phyloP scores from a whole-genome alignment of 2,329 filamentous ascomycete species.

The Parastagonospora nodorum region DNA sequence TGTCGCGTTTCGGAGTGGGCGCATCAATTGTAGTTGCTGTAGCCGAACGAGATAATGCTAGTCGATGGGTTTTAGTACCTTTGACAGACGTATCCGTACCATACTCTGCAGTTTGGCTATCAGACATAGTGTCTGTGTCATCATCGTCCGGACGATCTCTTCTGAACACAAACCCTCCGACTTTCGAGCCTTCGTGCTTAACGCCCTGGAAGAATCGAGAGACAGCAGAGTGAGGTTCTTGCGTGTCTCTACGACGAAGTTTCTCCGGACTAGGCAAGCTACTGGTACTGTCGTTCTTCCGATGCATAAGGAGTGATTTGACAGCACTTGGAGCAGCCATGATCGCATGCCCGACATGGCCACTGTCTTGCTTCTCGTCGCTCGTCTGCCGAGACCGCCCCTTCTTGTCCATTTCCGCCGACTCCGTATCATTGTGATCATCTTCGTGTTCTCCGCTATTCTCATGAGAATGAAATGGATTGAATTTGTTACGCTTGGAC shows the following conservation, averaged over 20 bases:
- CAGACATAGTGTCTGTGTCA: slow-evolving; percentile 52
- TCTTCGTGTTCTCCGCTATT: slow-evolving; percentile 39
- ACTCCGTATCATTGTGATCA: slow-evolving; percentile 23
- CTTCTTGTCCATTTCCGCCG: slow-evolving; percentile 29
- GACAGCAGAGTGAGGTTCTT: slow-evolving; percentile 60
- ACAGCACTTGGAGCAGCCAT: slow-evolving; percentile 40
- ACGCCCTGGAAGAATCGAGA: slow-evolving; percentile 81
- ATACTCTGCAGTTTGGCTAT: slow-evolving; percentile 50
- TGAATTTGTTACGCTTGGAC: slow-evolving; percentile 45
- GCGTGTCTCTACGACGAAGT: slow-evolving; percentile 39
- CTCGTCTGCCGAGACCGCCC: slow-evolving; percentile 33
- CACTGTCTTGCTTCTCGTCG: slow-evolving; percentile 38
- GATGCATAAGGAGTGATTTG: slow-evolving; percentile 39
- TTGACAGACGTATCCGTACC: slow-evolving; percentile 32
- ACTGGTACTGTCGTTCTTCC: slow-evolving; percentile 46
- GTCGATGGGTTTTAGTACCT: slow-evolving; percentile 14
- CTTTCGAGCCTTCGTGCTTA: slow-evolving; percentile 65
- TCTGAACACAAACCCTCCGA: slow-evolving; percentile 65
- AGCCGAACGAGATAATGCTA: slow-evolving; percentile 38
- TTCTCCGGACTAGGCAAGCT: slow-evolving; percentile 39
- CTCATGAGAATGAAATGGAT: slow-evolving; percentile 48
- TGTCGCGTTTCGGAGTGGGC: slow-evolving; percentile 28
- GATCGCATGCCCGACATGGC: slow-evolving; percentile 36
- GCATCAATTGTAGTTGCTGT: slow-evolving; percentile 32
- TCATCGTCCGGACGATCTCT: slow-evolving; percentile 57